Percentiles rank a stretch among this genome's conserved stretches.
Conservation (phyloP, 2,329 filamentous ascomycete species). For the Colletotrichum chlorophyti region DNA sequence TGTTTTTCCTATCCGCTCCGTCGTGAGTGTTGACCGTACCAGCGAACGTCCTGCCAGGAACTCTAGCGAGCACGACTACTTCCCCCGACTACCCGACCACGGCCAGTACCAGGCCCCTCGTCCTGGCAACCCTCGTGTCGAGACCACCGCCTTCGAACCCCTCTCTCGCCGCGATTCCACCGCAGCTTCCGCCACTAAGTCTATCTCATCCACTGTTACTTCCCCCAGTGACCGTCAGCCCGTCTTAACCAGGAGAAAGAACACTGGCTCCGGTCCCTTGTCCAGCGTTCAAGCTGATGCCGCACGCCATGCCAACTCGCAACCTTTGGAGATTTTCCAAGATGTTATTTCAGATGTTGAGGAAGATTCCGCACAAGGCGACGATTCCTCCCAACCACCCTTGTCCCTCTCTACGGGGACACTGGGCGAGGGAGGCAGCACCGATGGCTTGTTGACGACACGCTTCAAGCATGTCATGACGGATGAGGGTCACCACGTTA, state of each 20-base stretch:
- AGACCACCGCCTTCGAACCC: constrained; percentile 36
- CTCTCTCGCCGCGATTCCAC: constrained; percentile 8
- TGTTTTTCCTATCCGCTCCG: constrained; percentile 84
- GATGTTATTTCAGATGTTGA: constrained; percentile 37
- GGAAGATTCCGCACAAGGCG: background rate
- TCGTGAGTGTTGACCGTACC: constrained; percentile 72
- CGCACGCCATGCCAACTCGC: constrained; percentile 43
- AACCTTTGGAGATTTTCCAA: constrained; percentile 38
- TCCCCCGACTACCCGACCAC: constrained; percentile 40
- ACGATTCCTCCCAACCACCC: constrained; percentile 3
- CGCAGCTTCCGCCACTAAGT: constrained; percentile 1
- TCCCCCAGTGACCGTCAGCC: constrained; percentile 31
- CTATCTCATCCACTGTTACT: constrained; percentile 17
- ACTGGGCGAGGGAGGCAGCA: background rate
- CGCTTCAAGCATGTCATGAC: constrained; percentile 82
- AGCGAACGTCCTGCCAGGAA: constrained; percentile 57
- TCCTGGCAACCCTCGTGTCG: constrained; percentile 37
- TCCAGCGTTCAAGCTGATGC: constrained; percentile 55
- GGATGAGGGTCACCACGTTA: constrained; percentile 79
- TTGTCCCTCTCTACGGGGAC: background rate
- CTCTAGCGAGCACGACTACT: constrained; percentile 46
- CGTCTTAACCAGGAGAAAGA: constrained; percentile 37
- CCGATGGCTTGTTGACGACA: constrained; percentile 63
- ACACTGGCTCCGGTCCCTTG: constrained; percentile 45
- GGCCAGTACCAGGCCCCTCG: constrained; percentile 40